A percentile compares a stretch with the other conserved stretches of the same genome.
These are phyloP conservation scores for Haplosporangium sp. DNA, from an alignment of 371 early-diverging fungal genomes.

Conservation along the genomic window DNA sequence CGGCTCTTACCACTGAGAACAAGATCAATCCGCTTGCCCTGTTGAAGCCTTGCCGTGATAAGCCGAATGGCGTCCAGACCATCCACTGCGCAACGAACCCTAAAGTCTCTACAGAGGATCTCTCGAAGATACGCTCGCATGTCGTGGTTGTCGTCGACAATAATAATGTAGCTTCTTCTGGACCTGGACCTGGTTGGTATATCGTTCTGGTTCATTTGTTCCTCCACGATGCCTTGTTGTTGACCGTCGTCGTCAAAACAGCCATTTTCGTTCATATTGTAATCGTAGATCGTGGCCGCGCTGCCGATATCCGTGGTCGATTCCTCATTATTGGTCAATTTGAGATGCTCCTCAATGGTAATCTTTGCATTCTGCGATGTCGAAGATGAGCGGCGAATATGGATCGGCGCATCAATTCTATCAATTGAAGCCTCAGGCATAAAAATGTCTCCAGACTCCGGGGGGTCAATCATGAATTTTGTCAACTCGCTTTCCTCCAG, in stretches of 20 bases:
- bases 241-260: conserved; percentile 10
- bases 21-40: conserved; percentile 51
- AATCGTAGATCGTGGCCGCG: conserved; percentile 5
- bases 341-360: neutral
- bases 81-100: conserved; percentile 52
- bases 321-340: neutral
- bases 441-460: conserved; percentile 16
- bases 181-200: conserved; percentile 4
- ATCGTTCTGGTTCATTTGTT: conserved; percentile 2
- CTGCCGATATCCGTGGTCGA: neutral
- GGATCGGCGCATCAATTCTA: neutral
- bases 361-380: conserved; percentile 7
- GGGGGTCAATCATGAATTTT: conserved; percentile 30
- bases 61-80: conserved; percentile 58
- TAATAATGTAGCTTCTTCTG: conserved; percentile 46
- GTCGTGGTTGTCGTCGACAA: conserved; percentile 65
- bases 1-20: conserved; percentile 50
- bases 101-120: conserved; percentile 57
- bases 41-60: conserved; percentile 33
- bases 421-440: conserved; percentile 6
- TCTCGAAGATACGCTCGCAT: conserved; percentile 61
- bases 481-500: conserved; percentile 39
- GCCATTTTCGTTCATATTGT: conserved; percentile 5
- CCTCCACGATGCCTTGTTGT: neutral
- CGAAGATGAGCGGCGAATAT: conserved; percentile 8